Evolutionary conservation across 129 eudicot species (phyloP).

Genomic region (Pseudognaphalium luteoalbum): DNA sequence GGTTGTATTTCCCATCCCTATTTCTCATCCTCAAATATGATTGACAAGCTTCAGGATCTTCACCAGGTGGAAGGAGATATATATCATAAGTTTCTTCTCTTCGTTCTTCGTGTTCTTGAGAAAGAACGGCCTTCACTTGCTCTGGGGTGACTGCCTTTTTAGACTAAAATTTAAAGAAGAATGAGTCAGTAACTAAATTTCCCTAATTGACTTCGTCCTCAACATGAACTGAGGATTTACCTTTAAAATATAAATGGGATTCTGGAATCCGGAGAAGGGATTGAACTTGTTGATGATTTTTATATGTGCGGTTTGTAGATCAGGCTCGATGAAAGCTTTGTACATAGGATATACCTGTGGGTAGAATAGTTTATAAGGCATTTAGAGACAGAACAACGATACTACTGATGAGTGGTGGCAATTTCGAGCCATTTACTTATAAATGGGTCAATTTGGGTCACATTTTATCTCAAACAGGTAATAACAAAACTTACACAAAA

Average conservation of each 20-base stretch:
- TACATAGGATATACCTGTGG: slow-evolving; percentile 97
- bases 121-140: slow-evolving; percentile 67
- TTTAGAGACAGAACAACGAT: slow-evolving; percentile 18
- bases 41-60: slow-evolving; percentile 97
- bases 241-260: slow-evolving; percentile 91
- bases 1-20: slow-evolving; percentile 93
- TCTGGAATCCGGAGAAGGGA: slow-evolving; percentile 94
- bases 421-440: not conserved
- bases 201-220: not conserved
- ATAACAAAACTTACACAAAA: not conserved
- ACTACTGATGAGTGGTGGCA: not conserved
- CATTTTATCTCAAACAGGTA: not conserved
- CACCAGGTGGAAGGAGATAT: slow-evolving; percentile 97
- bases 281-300: slow-evolving; percentile 88
- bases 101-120: slow-evolving; percentile 60
- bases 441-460: not conserved
- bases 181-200: slow-evolving; percentile 16
- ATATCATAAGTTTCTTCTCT: slow-evolving; percentile 93
- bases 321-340: slow-evolving; percentile 97
- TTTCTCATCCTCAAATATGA: slow-evolving; percentile 95
- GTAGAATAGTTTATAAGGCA: slow-evolving; percentile 17
- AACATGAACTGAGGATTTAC: slow-evolving; percentile 30
- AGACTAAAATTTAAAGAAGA: slow-evolving; percentile 48
- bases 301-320: slow-evolving; percentile 89
- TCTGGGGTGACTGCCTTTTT: slow-evolving; percentile 64